These are phyloP conservation scores for Mucor irregularis DNA, from an alignment of 371 early-diverging fungal species.

Conservation along the genomic window DNA sequence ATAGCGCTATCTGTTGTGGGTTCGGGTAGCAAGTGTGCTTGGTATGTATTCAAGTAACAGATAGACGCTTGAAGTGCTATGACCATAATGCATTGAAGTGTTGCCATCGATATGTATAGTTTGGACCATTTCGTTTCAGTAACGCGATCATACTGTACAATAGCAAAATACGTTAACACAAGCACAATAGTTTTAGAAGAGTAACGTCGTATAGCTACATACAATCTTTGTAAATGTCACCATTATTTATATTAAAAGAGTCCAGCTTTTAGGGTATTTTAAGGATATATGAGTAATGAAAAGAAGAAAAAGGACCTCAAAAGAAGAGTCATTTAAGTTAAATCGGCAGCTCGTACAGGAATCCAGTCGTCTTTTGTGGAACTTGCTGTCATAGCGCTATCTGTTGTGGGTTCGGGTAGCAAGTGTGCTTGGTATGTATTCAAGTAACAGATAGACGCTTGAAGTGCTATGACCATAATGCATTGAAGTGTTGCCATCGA, in stretches of 20 bases:
- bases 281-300: too few relatives aligned
- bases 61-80: constrained; percentile 20
- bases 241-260: constrained; percentile 16
- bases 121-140: constrained; percentile 34
- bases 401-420: constrained; percentile 15
- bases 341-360: constrained; percentile 16
- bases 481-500: constrained; percentile 26
- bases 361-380: constrained; percentile 5
- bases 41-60: constrained; percentile 21
- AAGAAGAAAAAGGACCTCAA: neutral
- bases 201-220: constrained; percentile 5
- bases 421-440: constrained; percentile 20
- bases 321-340: too few relatives aligned
- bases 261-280: neutral
- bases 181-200: neutral
- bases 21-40: constrained; percentile 20
- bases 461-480: constrained; percentile 21
- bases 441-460: constrained; percentile 21
- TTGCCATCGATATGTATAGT: constrained; percentile 24
- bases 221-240: constrained; percentile 35
- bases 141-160: constrained; percentile 15
- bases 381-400: constrained; percentile 10
- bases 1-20: constrained; percentile 12
- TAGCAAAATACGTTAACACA: neutral
- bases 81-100: constrained; percentile 26